Evolutionary conservation across 169 alveolate genomes (phyloP).

Genomic region (Cyclospora cayetanensis): DNA sequence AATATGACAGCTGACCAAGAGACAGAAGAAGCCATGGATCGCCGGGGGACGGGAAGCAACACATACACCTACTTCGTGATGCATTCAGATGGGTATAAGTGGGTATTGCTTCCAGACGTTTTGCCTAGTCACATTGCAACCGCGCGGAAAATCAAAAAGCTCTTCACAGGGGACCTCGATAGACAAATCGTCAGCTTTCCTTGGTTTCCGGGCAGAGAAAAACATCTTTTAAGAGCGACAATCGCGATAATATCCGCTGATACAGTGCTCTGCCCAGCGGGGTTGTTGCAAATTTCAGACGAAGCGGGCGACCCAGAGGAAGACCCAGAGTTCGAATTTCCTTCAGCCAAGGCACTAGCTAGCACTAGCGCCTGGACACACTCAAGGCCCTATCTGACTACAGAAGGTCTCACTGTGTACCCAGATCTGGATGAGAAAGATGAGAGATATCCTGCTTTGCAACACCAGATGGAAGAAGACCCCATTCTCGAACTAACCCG

Average conservation of each 20-base stretch:
- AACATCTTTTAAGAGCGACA: slow-evolving; percentile 22
- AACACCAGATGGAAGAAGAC: slow-evolving; percentile 45
- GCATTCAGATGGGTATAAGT: slow-evolving; percentile 30
- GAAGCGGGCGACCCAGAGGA: slow-evolving; percentile 20
- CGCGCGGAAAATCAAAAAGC: slow-evolving; percentile 54
- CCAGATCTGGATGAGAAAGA: slow-evolving; percentile 70
- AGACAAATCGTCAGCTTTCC: slow-evolving; percentile 39
- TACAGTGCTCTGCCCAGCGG: slow-evolving; percentile 50
- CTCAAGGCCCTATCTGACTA: slow-evolving; percentile 5
- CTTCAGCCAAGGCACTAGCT: background rate
- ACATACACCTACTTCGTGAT: slow-evolving; percentile 82
- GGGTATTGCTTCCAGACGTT: slow-evolving; percentile 54
- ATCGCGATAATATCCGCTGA: slow-evolving; percentile 56
- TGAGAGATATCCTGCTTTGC: background rate
- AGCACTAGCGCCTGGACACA: slow-evolving; percentile 50
- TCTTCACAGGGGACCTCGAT: slow-evolving; percentile 59
- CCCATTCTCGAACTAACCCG: slow-evolving; percentile 54
- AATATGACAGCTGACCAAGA: background rate
- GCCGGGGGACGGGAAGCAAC: slow-evolving; percentile 85
- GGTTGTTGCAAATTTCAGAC: background rate
- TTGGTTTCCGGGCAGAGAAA: slow-evolving; percentile 65
- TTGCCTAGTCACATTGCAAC: slow-evolving; percentile 39
- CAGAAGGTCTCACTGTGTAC: slow-evolving; percentile 19
- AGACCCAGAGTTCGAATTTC: slow-evolving; percentile 64
- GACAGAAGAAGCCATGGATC: slow-evolving; percentile 75